Percentiles rank a stretch among this genome's conserved stretches.
These are phyloP conservation scores for Wakefieldia striispora DNA, from an alignment of 768 basidiomycete species.

Conservation along the genomic window DNA sequence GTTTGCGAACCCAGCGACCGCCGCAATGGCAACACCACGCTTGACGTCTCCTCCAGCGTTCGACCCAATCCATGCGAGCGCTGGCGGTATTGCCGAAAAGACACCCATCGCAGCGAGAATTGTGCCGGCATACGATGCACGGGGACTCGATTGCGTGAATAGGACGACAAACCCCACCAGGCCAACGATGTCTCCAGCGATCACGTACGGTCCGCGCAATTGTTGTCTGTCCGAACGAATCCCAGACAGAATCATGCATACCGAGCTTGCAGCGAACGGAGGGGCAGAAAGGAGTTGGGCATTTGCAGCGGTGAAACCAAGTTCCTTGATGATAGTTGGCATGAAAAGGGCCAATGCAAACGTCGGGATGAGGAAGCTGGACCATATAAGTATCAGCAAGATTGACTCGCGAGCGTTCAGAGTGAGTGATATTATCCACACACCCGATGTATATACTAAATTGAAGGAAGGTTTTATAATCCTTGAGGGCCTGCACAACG, in stretches of 20 bases:
- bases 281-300: slow-evolving; percentile 49
- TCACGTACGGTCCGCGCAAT: slow-evolving; percentile 46
- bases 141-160: slow-evolving; percentile 30
- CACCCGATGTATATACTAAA: slow-evolving; percentile 40
- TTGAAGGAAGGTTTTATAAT: slow-evolving; percentile 38
- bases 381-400: neutral
- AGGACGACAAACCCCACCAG: slow-evolving; percentile 49
- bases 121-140: slow-evolving; percentile 39
- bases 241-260: slow-evolving; percentile 38
- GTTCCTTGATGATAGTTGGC: slow-evolving; percentile 45
- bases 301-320: slow-evolving; percentile 47
- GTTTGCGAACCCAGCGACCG: slow-evolving; percentile 52
- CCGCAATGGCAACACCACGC: slow-evolving; percentile 46
- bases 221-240: slow-evolving; percentile 39
- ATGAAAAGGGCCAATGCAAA: slow-evolving; percentile 47
- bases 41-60: slow-evolving; percentile 55
- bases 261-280: slow-evolving; percentile 43
- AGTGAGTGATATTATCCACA: neutral
- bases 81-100: slow-evolving; percentile 42
- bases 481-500: slow-evolving; percentile 45
- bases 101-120: slow-evolving; percentile 49
- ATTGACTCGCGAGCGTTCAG: neutral
- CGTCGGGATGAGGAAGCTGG: slow-evolving; percentile 42
- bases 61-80: slow-evolving; percentile 51
- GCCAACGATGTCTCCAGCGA: slow-evolving; percentile 37